Percentiles rank a stretch among this genome's conserved stretches.
Evolutionary conservation across 2,329 filamentous ascomycete genomes (phyloP).

Genomic region (Trichophyton verrucosum): DNA sequence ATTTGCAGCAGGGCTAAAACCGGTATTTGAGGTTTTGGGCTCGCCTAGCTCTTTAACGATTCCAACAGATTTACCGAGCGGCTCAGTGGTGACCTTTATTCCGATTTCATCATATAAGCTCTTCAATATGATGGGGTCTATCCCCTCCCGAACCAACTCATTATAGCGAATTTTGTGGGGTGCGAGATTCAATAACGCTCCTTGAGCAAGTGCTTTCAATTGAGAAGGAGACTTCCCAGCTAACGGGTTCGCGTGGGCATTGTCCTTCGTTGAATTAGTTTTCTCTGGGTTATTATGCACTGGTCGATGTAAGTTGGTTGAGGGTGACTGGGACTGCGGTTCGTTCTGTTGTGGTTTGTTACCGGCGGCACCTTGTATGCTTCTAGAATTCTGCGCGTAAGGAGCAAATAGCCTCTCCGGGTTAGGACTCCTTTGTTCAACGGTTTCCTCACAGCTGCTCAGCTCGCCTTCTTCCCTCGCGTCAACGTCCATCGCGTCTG

Average conservation of each 20-base stretch:
- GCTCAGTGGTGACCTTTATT: constrained; percentile 32
- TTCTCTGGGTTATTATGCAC: background rate
- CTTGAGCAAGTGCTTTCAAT: constrained; percentile 43
- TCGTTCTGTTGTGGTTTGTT: background rate
- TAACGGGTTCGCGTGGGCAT: background rate
- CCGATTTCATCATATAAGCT: constrained; percentile 57
- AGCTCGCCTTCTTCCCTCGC: constrained; percentile 64
- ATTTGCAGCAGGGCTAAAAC: background rate
- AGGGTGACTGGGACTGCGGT: background rate
- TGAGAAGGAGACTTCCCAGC: constrained; percentile 25
- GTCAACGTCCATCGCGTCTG: constrained; percentile 23
- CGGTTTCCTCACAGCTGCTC: constrained; percentile 47
- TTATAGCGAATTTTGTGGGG: constrained; percentile 59
- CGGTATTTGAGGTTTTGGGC: background rate
- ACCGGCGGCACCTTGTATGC: background rate
- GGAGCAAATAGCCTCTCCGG: background rate
- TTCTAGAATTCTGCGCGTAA: background rate
- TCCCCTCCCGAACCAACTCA: constrained; percentile 59
- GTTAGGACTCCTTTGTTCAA: constrained; percentile 1
- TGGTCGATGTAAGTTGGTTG: background rate
- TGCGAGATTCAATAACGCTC: constrained; percentile 51
- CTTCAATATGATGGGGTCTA: constrained; percentile 51
- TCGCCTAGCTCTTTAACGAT: background rate
- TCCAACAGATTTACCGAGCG: background rate
- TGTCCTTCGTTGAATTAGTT: background rate